Evolutionary conservation across 2,329 filamentous ascomycete genomes (phyloP).

Genomic region (Xylariaceae sp.): DNA sequence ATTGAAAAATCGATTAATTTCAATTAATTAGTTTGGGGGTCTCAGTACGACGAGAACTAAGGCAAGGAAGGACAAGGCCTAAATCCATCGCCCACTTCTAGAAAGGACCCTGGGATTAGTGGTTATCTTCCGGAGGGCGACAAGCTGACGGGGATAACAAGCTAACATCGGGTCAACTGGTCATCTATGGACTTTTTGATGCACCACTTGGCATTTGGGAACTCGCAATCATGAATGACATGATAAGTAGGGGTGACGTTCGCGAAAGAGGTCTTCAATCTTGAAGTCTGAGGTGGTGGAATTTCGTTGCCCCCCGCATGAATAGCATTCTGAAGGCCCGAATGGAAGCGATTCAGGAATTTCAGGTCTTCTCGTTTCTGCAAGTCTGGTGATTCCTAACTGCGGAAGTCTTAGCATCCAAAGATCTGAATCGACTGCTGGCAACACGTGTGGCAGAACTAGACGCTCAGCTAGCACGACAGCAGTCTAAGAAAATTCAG

Average conservation of each 20-base stretch:
- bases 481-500: background rate
- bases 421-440: conserved; percentile 16
- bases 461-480: conserved; percentile 23
- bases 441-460: conserved; percentile 27
- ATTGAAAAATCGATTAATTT: no score
- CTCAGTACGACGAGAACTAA: no score
- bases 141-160: background rate
- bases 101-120: no score
- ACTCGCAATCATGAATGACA: conserved; percentile 2
- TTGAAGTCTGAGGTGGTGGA: conserved; percentile 40
- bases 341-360: background rate
- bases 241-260: conserved; percentile 29
- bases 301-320: conserved; percentile 25
- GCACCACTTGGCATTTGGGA: conserved; percentile 28
- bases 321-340: conserved; percentile 1
- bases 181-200: conserved; percentile 24
- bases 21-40: no score
- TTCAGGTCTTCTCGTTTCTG: background rate
- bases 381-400: background rate
- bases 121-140: no score
- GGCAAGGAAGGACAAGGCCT: no score
- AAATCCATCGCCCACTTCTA: no score
- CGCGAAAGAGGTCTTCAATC: conserved; percentile 19
- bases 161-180: conserved; percentile 2
- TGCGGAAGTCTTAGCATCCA: background rate